These are phyloP conservation scores for Neurospora intermedia DNA, from an alignment of 495 filamentous ascomycete genomes.

Conservation along the genomic window DNA sequence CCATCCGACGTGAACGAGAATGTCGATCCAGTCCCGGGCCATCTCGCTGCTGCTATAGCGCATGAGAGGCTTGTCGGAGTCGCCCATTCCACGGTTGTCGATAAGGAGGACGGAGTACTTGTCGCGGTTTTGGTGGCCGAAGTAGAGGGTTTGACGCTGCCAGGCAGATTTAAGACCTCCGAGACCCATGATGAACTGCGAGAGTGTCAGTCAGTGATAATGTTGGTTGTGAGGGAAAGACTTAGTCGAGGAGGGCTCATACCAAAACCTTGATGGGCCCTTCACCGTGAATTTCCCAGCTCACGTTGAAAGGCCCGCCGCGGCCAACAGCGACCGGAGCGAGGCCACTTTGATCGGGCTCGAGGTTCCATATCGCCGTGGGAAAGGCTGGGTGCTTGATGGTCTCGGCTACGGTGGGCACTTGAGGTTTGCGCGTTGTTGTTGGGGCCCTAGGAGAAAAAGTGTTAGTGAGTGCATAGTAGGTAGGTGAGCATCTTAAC, in stretches of 20 bases:
- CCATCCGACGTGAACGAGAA: conserved; percentile 61
- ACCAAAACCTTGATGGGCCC: conserved; percentile 63
- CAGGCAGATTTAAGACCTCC: conserved; percentile 50
- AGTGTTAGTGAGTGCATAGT: not conserved
- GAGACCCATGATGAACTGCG: conserved; percentile 55
- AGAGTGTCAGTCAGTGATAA: conserved; percentile 9
- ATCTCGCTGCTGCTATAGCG: conserved; percentile 66
- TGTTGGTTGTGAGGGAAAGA: conserved; percentile 4
- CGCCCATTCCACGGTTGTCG: conserved; percentile 74
- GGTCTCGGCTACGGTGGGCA: conserved; percentile 31
- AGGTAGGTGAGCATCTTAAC: not conserved
- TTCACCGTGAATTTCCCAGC: conserved; percentile 69
- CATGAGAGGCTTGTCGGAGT: conserved; percentile 59
- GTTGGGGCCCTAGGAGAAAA: not conserved
- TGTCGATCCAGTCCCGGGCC: conserved; percentile 61
- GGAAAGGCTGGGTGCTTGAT: conserved; percentile 34
- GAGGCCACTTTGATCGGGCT: conserved; percentile 45
- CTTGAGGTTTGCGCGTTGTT: not conserved
- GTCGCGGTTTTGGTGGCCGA: conserved; percentile 56
- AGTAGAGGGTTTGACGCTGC: conserved; percentile 68
- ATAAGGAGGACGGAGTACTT: conserved; percentile 62
- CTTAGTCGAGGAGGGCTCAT: conserved; percentile 26
- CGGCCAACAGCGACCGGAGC: conserved; percentile 50
- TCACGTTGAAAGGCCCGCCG: conserved; percentile 59
- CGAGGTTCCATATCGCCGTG: conserved; percentile 49